phyloP scores from a whole-genome alignment of 768 basidiomycete species.

The Trametes gibbosa region DNA sequence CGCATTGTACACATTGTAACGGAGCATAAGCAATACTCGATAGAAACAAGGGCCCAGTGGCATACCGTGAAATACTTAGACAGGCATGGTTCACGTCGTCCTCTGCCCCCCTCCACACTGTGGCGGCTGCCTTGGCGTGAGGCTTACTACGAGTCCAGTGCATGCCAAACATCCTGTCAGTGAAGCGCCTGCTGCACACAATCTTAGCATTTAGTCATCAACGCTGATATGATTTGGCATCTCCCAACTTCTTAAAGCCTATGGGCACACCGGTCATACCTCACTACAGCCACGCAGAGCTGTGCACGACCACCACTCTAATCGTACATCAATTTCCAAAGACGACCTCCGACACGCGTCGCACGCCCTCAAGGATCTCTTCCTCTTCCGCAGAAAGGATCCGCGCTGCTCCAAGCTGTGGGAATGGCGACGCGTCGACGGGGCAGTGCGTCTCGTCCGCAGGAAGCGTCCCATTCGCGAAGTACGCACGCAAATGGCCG shows the following conservation, averaged over 20 bases:
- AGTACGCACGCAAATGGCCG: constrained; percentile 22
- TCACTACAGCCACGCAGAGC: too few species aligned
- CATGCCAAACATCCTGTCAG: too few species aligned
- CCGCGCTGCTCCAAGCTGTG: neutral
- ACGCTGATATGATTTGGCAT: neutral
- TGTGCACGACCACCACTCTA: neutral
- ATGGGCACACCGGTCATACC: neutral
- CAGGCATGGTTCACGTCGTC: too few species aligned
- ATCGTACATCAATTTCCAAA: neutral
- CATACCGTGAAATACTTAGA: too few species aligned
- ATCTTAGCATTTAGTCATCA: too few species aligned
- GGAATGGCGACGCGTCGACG: neutral
- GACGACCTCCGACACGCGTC: neutral
- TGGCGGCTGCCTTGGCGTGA: too few species aligned
- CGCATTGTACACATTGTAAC: too few species aligned
- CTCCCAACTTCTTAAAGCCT: neutral
- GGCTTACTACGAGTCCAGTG: too few species aligned
- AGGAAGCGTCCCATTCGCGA: constrained; percentile 30
- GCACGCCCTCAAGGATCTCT: neutral
- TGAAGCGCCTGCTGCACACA: too few species aligned
- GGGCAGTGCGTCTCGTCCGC: constrained; percentile 24
- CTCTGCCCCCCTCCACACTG: too few species aligned
- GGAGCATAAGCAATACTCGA: too few species aligned
- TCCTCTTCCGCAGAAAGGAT: neutral
- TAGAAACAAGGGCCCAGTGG: too few species aligned